Conservation (phyloP, 2,329 filamentous ascomycete genomes). For the Trichoderma atroviride region DNA sequence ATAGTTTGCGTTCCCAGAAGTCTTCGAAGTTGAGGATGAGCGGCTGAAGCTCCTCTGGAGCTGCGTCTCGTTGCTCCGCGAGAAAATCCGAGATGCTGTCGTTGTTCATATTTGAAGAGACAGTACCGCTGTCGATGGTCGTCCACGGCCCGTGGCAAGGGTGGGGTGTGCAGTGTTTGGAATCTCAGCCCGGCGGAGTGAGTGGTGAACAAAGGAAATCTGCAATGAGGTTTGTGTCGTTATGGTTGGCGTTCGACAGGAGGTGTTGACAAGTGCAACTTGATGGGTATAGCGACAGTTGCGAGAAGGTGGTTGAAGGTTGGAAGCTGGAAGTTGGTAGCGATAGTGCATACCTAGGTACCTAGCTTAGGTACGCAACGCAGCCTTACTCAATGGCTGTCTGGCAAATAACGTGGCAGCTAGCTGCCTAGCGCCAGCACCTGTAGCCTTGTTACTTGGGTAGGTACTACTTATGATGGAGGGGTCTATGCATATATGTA, state of each 20-base stretch:
- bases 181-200: not conserved
- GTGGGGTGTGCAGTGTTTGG: not conserved
- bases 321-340: not conserved
- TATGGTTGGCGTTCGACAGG: not conserved
- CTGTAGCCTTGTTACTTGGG: not conserved
- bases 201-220: not conserved
- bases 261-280: not conserved
- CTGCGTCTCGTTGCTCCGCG: slow-evolving; percentile 82
- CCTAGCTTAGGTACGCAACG: not conserved
- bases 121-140: not conserved
- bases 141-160: not conserved
- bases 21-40: slow-evolving; percentile 92
- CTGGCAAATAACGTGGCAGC: slow-evolving; percentile 24
- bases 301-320: not conserved
- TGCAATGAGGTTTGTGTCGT: not conserved
- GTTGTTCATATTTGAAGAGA: slow-evolving; percentile 66
- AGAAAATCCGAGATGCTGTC: slow-evolving; percentile 92
- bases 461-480: not conserved
- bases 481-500: not conserved
- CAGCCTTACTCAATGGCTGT: slow-evolving; percentile 16
- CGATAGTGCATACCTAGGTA: not conserved
- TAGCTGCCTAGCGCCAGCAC: slow-evolving; percentile 16
- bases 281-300: not conserved
- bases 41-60: slow-evolving; percentile 84
- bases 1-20: slow-evolving; percentile 97